These are phyloP conservation scores for Linnemannia exigua DNA, from an alignment of 192 early-diverging fungal genomes.

Conservation along the genomic window DNA sequence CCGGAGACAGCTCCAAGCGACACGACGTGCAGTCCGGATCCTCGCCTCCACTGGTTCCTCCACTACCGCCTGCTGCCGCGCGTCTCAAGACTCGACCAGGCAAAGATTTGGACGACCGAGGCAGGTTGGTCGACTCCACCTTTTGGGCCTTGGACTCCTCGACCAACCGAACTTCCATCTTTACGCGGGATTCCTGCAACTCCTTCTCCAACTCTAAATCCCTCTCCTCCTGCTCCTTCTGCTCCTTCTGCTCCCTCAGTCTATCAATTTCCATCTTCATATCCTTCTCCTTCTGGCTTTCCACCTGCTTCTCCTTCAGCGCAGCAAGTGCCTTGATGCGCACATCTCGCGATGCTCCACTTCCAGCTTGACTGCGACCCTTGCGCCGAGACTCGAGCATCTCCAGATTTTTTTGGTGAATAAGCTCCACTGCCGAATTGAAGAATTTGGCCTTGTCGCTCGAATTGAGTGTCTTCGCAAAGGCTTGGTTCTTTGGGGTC, in stretches of 20 bases:
- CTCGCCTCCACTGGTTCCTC: conserved; percentile 13
- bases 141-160: conserved; percentile 40
- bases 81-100: conserved; percentile 48
- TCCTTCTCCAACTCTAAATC: conserved; percentile 7
- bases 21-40: conserved; percentile 53
- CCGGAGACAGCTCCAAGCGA: conserved; percentile 37
- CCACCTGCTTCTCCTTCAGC: conserved; percentile 21
- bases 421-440: conserved; percentile 24
- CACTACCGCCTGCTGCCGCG: conserved; percentile 2
- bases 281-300: conserved; percentile 10
- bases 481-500: background rate
- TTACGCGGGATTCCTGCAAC: background rate
- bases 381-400: conserved; percentile 10
- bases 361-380: background rate
- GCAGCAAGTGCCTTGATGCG: background rate
- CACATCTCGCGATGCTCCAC: background rate
- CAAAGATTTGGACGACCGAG: conserved; percentile 46
- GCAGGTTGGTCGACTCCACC: conserved; percentile 45
- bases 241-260: background rate
- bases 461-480: conserved; percentile 19
- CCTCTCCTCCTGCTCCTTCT: conserved; percentile 4
- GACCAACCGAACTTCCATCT: background rate
- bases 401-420: conserved; percentile 30
- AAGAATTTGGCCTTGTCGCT: conserved; percentile 35
- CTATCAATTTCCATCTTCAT: conserved; percentile 12